Percentiles rank a stretch among this genome's conserved stretches.
Evolutionary conservation across 805 yeast species (phyloP).

Genomic region (Candida morakotiae): DNA sequence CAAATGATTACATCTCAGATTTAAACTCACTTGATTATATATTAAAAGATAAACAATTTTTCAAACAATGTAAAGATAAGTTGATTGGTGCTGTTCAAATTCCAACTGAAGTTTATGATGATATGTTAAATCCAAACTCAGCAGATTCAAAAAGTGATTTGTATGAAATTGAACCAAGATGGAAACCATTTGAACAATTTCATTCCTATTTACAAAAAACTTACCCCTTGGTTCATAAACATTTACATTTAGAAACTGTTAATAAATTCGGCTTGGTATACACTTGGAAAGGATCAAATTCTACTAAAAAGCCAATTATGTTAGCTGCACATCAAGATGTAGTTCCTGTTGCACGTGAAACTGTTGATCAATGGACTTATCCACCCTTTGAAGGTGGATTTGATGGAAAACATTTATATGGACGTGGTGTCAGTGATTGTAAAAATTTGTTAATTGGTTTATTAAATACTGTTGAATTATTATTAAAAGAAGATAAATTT

Average conservation of each 20-base stretch:
- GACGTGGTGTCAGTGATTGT: conserved; percentile 35
- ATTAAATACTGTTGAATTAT: conserved; percentile 32
- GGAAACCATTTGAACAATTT: conserved; percentile 22
- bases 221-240: conserved; percentile 30
- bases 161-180: conserved; percentile 21
- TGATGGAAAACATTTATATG: conserved; percentile 29
- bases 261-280: conserved; percentile 34
- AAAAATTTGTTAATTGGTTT: conserved; percentile 43
- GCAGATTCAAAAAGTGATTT: conserved; percentile 22
- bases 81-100: conserved; percentile 24
- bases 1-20: conserved; percentile 17
- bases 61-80: conserved; percentile 17
- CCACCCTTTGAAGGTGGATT: conserved; percentile 35
- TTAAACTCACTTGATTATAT: conserved; percentile 19
- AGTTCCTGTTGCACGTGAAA: conserved; percentile 37
- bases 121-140: conserved; percentile 23
- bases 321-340: conserved; percentile 41
- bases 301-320: conserved; percentile 29
- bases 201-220: conserved; percentile 27
- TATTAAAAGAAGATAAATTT: conserved; percentile 28
- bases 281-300: conserved; percentile 33
- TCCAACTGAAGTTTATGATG: conserved; percentile 32
- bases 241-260: conserved; percentile 28
- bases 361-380: conserved; percentile 33
- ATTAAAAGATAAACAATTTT: conserved; percentile 22